Evolutionary conservation across 106 monocot genomes (phyloP), one percentile per base, ranked within the genome.

Genomic region (Dendrobium chrysotoxum): DNA sequence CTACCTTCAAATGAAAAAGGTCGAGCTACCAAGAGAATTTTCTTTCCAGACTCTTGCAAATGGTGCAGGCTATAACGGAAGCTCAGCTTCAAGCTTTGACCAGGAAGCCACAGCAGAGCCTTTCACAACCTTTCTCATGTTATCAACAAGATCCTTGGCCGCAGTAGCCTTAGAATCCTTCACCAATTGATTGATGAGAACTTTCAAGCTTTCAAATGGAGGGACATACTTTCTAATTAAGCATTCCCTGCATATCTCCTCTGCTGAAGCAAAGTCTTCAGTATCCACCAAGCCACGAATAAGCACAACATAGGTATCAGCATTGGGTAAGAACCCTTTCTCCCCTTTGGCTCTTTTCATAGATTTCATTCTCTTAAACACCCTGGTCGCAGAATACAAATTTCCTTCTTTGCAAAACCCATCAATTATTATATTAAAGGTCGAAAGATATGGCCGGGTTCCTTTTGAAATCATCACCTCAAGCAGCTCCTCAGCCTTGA

Each of bases 371-470:
- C 76, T 85, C 83, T 85, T 85, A 44, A 86, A 92, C 79, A 90
- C 80, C 46, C 72, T 80, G 11, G 86, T 28, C 0, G 92, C 94
- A 0, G 79, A 77, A 0, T 44, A 72, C 13, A 83, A 53, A 45
- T 88, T 78, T 21, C 86, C 86, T 54, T 84, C 85, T 72, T 84
- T 79, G 81, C 93, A 91, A 79, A 82, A 88, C 28, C 84, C 86
- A n/a, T 72, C 79, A 0, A 93, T 79, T 13, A 96, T 2, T 20
- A 78, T 25, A 80, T 88, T 91, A 78, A 88, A 93, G 4, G 80
- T 88, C 18, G 71, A 40, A 42, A 78, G 17, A 79, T 90, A 87
- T 3, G 93, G 88, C 5, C 77, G 64, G 42, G 91, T 61, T 4
- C 81, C 93, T 68, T 80, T 85, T 0, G 82, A 47, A n/a, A 67